Conservation (phyloP, 148 eudicot species). For the Spergularia marina region DNA sequence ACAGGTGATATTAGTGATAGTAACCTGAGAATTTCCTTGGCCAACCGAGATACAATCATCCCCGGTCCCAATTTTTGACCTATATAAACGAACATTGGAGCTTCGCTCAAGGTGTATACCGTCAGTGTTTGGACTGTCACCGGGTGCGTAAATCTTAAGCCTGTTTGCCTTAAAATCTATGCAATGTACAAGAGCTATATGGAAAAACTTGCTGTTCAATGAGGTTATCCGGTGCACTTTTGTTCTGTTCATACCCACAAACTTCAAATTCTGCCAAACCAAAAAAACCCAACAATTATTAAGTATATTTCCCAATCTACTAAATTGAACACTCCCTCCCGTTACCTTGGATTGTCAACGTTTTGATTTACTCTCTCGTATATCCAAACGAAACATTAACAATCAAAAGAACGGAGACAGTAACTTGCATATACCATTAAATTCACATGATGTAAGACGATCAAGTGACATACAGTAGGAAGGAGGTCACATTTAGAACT, state of each 20-base stretch:
- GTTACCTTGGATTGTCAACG: no score
- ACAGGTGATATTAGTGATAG: conserved; percentile 43
- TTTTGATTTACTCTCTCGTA: no score
- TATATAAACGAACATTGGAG: conserved; percentile 32
- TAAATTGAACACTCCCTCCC: background rate
- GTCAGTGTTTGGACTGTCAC: conserved; percentile 55
- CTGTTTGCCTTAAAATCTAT: conserved; percentile 31
- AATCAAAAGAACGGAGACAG: no score
- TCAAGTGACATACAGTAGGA: conserved; percentile 29
- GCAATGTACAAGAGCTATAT: conserved; percentile 44
- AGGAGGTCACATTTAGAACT: conserved; percentile 41
- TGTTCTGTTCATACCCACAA: conserved; percentile 49
- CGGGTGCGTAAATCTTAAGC: conserved; percentile 40
- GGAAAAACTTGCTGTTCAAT: conserved; percentile 55
- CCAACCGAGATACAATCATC: conserved; percentile 64
- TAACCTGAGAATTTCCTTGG: conserved; percentile 42
- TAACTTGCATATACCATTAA: background rate
- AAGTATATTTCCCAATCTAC: background rate
- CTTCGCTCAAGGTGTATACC: conserved; percentile 51
- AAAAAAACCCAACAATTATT: background rate
- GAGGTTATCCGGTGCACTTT: conserved; percentile 36
- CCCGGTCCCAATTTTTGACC: conserved; percentile 45
- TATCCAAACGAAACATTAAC: no score
- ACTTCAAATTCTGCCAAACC: conserved; percentile 43
- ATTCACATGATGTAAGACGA: background rate